Conservation (phyloP, 768 basidiomycete genomes). For the Neoboletus brunneissimus region DNA sequence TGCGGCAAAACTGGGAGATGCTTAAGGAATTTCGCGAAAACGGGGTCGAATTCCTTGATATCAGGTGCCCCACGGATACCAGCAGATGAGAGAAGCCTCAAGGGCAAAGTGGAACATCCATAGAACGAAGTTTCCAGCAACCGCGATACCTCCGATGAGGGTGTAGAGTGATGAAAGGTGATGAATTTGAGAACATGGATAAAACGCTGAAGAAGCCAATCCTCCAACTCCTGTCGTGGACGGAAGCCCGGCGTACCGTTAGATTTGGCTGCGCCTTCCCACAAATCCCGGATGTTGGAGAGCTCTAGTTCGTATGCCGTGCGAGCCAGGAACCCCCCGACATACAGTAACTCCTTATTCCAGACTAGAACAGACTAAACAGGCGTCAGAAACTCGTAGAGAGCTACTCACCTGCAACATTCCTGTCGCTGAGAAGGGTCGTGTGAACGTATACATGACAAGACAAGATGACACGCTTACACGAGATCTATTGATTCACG, state of each 20-base stretch:
- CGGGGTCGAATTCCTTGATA: slow-evolving; percentile 59
- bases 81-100: slow-evolving; percentile 9
- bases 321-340: slow-evolving; percentile 12
- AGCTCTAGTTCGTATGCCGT: slow-evolving; percentile 12
- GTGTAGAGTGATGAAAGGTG: slow-evolving; percentile 85
- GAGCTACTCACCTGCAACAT: slow-evolving; percentile 1
- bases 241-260: slow-evolving; percentile 26
- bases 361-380: slow-evolving; percentile 49
- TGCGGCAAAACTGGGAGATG: slow-evolving; percentile 72
- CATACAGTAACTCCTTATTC: slow-evolving; percentile 66
- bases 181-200: slow-evolving; percentile 87
- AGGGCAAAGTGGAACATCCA: slow-evolving; percentile 6
- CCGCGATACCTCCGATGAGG: slow-evolving; percentile 71
- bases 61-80: slow-evolving; percentile 10
- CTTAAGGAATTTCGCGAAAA: slow-evolving; percentile 73
- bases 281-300: slow-evolving; percentile 36
- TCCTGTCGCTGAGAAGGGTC: slow-evolving; percentile 6
- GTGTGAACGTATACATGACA: neutral
- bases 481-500: slow-evolving; percentile 16
- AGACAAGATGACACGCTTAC: neutral
- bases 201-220: slow-evolving; percentile 55
- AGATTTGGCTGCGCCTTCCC: slow-evolving; percentile 45
- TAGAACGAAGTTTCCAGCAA: slow-evolving; percentile 69
- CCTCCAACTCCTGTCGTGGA: slow-evolving; percentile 41
- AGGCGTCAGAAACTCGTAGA: neutral